phyloP scores from a whole-genome alignment of 2,329 filamentous ascomycete species.

The Ophiosphaerella korrae region DNA sequence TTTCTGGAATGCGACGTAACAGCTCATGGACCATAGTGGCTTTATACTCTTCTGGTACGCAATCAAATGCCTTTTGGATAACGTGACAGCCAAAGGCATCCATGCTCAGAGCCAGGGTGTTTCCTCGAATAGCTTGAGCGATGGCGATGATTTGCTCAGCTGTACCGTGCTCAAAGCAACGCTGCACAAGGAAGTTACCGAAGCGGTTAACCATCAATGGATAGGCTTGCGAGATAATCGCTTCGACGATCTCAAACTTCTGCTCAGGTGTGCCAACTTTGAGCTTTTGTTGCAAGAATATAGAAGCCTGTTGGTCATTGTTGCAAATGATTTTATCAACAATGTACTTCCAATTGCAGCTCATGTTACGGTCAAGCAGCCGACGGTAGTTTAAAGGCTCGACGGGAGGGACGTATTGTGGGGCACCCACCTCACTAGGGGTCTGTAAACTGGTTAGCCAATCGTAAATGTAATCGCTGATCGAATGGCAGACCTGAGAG shows the following conservation, averaged over 20 bases:
- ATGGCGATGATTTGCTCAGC: slow-evolving; percentile 92
- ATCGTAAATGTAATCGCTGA: no score
- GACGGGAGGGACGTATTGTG: slow-evolving; percentile 79
- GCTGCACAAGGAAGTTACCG: slow-evolving; percentile 96
- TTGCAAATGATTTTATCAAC: slow-evolving; percentile 99
- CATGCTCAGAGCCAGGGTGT: slow-evolving; percentile 94
- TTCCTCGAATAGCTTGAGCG: slow-evolving; percentile 89
- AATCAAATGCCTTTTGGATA: slow-evolving; percentile 98
- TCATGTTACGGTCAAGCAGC: slow-evolving; percentile 91
- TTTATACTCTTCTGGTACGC: slow-evolving; percentile 96
- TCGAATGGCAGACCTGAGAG: slow-evolving; percentile 30
- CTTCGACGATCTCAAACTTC: slow-evolving; percentile 96
- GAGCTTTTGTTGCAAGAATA: slow-evolving; percentile 98
- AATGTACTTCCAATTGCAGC: slow-evolving; percentile 99
- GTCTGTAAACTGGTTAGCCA: slow-evolving; percentile 24
- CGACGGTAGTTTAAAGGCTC: slow-evolving; percentile 97
- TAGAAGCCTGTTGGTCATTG: slow-evolving; percentile 98
- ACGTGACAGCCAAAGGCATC: slow-evolving; percentile 98
- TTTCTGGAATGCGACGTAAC: slow-evolving; percentile 92
- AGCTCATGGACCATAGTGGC: slow-evolving; percentile 98
- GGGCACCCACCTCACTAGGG: slow-evolving; percentile 27
- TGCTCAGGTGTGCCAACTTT: slow-evolving; percentile 95
- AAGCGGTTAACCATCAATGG: slow-evolving; percentile 98
- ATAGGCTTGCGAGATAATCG: slow-evolving; percentile 93
- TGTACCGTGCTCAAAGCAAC: slow-evolving; percentile 97